Evolutionary conservation across 805 yeast genomes (phyloP).

Genomic region (Saccharomycopsis sp.): DNA sequence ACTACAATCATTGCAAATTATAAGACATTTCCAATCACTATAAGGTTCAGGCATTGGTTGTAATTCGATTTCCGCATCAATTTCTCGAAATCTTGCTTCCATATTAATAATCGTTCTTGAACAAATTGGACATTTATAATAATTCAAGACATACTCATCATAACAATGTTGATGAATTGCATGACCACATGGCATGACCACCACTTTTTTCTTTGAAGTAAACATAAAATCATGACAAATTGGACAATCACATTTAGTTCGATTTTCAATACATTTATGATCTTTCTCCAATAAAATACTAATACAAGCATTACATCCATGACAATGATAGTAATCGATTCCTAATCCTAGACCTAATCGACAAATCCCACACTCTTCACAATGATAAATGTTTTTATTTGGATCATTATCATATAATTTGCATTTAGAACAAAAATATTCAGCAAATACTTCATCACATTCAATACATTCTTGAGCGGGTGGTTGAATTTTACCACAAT

Average conservation of each 20-base stretch:
- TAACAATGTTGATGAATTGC: slow-evolving; percentile 83
- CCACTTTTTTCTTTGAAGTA: slow-evolving; percentile 70
- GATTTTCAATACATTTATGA: slow-evolving; percentile 77
- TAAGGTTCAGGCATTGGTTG: slow-evolving; percentile 79
- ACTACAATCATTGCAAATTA: slow-evolving; percentile 80
- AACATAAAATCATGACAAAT: slow-evolving; percentile 89
- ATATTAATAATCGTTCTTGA: slow-evolving; percentile 76
- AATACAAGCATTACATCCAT: slow-evolving; percentile 80
- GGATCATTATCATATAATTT: slow-evolving; percentile 76
- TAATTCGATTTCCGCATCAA: slow-evolving; percentile 71
- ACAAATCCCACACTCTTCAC: slow-evolving; percentile 89
- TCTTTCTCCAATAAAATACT: slow-evolving; percentile 66
- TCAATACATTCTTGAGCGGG: slow-evolving; percentile 60
- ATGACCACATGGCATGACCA: slow-evolving; percentile 91
- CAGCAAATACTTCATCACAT: slow-evolving; percentile 60
- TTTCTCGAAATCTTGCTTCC: slow-evolving; percentile 78
- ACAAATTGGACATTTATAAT: slow-evolving; percentile 88
- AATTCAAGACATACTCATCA: slow-evolving; percentile 69
- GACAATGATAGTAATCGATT: slow-evolving; percentile 86
- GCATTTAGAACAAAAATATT: slow-evolving; percentile 71
- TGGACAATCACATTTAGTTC: slow-evolving; percentile 88
- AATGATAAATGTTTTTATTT: slow-evolving; percentile 76
- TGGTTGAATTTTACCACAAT: slow-evolving; percentile 62
- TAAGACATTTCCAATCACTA: slow-evolving; percentile 60
- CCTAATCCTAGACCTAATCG: slow-evolving; percentile 82